Conservation (phyloP, 2,329 filamentous ascomycete species). For the Corinectria fuckeliana region DNA sequence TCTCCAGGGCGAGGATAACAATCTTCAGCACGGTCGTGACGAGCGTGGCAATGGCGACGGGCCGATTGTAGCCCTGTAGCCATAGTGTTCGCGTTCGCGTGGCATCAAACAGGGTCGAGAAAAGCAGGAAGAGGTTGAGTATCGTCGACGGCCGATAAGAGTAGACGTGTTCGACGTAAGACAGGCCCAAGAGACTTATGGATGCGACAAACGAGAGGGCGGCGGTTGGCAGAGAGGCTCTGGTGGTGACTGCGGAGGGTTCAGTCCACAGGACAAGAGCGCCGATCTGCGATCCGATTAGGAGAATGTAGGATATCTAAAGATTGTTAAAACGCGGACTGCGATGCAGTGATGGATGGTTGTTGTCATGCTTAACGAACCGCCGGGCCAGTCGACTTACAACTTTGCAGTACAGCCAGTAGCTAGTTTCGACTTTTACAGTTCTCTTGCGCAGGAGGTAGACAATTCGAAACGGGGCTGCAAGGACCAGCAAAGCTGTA, state of each 20-base stretch:
- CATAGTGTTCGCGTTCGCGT: conserved; percentile 24
- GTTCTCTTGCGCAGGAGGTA: conserved; percentile 29
- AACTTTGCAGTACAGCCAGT: conserved; percentile 29
- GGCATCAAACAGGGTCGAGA: conserved; percentile 23
- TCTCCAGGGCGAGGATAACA: conserved; percentile 13
- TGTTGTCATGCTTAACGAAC: no score
- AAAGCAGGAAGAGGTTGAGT: conserved; percentile 22
- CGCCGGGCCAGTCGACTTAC: conserved; percentile 11
- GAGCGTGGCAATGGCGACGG: conserved; percentile 8
- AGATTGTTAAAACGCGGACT: conserved; percentile 14
- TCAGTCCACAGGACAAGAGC: conserved; percentile 21
- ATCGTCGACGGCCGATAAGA: conserved; percentile 29
- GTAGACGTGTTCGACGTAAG: conserved; percentile 28
- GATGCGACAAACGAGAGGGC: background rate
- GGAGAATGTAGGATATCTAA: conserved; percentile 10
- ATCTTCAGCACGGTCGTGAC: conserved; percentile 21
- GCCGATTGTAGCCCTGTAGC: conserved; percentile 23
- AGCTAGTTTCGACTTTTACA: conserved; percentile 27
- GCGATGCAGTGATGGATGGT: no score
- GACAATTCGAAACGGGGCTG: conserved; percentile 27
- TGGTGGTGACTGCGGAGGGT: conserved; percentile 12
- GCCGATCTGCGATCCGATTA: conserved; percentile 20
- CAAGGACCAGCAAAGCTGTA: conserved; percentile 37
- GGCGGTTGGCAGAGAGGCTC: conserved; percentile 15
- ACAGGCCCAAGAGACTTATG: conserved; percentile 4